A percentile compares a stretch with the other conserved stretches of the same genome.
phyloP scores from a whole-genome alignment of 2,329 filamentous ascomycete genomes.

The Zelopaecilomyces penicillatus region DNA sequence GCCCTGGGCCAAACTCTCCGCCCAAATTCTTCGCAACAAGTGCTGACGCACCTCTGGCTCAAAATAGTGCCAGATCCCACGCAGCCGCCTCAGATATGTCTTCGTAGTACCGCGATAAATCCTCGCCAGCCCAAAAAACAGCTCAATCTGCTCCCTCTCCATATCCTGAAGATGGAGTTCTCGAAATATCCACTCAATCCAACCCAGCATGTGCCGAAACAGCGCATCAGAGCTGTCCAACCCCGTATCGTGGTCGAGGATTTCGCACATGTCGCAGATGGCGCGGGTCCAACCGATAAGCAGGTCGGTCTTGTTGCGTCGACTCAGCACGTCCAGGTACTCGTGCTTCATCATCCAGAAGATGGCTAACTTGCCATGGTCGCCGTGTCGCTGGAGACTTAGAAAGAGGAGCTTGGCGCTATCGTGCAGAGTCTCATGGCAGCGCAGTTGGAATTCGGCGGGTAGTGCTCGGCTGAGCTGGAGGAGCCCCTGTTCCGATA shows the following conservation, averaged over 20 bases:
- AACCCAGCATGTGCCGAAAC: slow-evolving; percentile 15
- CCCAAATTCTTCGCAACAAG: slow-evolving; percentile 12
- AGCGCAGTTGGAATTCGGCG: no score
- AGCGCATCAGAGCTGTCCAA: slow-evolving; percentile 20
- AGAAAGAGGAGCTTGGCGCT: background rate
- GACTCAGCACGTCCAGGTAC: background rate
- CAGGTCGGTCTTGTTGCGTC: background rate
- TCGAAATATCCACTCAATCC: slow-evolving; percentile 16
- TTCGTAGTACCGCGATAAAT: slow-evolving; percentile 12
- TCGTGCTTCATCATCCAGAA: background rate
- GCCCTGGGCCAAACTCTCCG: slow-evolving; percentile 8
- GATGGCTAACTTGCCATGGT: background rate
- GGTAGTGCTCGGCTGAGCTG: no score
- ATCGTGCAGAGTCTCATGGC: background rate
- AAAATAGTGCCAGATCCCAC: slow-evolving; percentile 15
- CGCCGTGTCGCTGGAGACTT: slow-evolving; percentile 4
- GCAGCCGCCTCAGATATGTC: slow-evolving; percentile 10
- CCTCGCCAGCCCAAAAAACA: slow-evolving; percentile 5
- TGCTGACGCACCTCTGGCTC: slow-evolving; percentile 12
- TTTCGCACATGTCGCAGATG: slow-evolving; percentile 17
- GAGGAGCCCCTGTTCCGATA: no score
- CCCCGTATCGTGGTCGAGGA: slow-evolving; percentile 18
- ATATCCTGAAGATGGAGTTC: slow-evolving; percentile 10
- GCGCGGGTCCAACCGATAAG: slow-evolving; percentile 10
- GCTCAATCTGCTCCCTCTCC: background rate